Conservation (phyloP, 257 asterid species). For the Fraxinus pennsylvanica region DNA sequence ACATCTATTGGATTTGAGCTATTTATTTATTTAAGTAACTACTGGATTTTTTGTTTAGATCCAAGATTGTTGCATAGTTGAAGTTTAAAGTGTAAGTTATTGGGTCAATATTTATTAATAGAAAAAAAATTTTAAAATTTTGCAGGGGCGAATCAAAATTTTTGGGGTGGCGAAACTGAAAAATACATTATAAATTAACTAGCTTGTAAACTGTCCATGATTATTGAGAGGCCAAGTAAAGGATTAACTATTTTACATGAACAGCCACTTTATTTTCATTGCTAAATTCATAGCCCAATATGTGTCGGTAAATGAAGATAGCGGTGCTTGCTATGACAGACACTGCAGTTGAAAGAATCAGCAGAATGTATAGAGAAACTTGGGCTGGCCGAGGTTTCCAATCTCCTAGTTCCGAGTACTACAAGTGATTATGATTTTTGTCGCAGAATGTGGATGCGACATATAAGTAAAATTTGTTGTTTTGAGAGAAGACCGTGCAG, state of each 20-base stretch:
- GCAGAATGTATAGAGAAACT: conserved; percentile 31
- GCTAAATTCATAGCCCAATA: conserved; percentile 48
- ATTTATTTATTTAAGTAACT: too few species aligned
- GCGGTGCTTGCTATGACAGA: conserved; percentile 29
- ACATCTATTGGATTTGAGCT: too few species aligned
- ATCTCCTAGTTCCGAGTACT: conserved; percentile 57
- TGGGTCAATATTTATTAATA: too few species aligned
- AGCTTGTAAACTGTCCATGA: too few species aligned
- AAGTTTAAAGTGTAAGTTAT: too few species aligned
- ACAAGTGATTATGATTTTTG: neutral
- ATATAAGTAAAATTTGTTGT: neutral
- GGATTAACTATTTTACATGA: conserved; percentile 47
- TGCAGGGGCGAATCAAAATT: too few species aligned
- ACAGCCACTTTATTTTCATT: conserved; percentile 42
- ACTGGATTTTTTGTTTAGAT: too few species aligned
- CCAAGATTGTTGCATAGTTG: too few species aligned
- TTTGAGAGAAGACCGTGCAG: conserved; percentile 49
- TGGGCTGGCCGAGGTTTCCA: conserved; percentile 46
- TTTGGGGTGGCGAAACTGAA: too few species aligned
- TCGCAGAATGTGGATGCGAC: neutral
- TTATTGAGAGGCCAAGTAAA: conserved; percentile 39
- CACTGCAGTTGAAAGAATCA: conserved; percentile 40
- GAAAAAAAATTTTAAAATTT: too few species aligned
- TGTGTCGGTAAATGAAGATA: conserved; percentile 32
- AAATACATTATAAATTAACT: too few species aligned